These are phyloP conservation scores for Colletotrichum noveboracense DNA, from an alignment of 2,329 filamentous ascomycete genomes.

Conservation along the genomic window DNA sequence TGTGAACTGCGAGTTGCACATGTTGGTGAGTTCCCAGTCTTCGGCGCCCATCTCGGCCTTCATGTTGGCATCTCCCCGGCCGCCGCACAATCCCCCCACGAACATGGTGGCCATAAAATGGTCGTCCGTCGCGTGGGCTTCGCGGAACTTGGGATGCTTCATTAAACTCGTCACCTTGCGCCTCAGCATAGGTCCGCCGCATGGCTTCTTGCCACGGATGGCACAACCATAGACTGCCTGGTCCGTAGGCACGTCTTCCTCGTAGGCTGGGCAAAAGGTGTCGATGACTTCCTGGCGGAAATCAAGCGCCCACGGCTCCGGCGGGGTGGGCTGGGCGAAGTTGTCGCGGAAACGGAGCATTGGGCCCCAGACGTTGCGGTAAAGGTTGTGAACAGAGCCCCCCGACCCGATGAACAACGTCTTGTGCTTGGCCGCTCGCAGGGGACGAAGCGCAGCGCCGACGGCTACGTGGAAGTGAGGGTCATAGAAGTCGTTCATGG, in stretches of 20 bases:
- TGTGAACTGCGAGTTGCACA: constrained; percentile 67
- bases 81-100: constrained; percentile 61
- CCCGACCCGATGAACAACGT: constrained; percentile 61
- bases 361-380: constrained; percentile 68
- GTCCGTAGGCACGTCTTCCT: constrained; percentile 56
- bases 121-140: constrained; percentile 74
- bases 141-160: constrained; percentile 70
- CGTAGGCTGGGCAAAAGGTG: constrained; percentile 14
- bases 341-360: constrained; percentile 70
- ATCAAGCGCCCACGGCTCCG: constrained; percentile 65
- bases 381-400: constrained; percentile 74
- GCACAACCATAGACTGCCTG: constrained; percentile 1
- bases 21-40: constrained; percentile 71
- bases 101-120: constrained; percentile 73
- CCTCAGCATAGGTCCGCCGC: constrained; percentile 56
- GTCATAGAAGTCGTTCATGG: constrained; percentile 42
- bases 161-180: constrained; percentile 65
- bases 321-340: constrained; percentile 63
- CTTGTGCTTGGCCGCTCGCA: constrained; percentile 50
- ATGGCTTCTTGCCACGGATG: constrained; percentile 20
- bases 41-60: constrained; percentile 56
- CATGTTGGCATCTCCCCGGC: constrained; percentile 47
- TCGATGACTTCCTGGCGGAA: constrained; percentile 64
- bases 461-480: constrained; percentile 55
- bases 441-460: constrained; percentile 59